Conservation (phyloP, 306 rosid genomes). For the Sophora flavescens region DNA sequence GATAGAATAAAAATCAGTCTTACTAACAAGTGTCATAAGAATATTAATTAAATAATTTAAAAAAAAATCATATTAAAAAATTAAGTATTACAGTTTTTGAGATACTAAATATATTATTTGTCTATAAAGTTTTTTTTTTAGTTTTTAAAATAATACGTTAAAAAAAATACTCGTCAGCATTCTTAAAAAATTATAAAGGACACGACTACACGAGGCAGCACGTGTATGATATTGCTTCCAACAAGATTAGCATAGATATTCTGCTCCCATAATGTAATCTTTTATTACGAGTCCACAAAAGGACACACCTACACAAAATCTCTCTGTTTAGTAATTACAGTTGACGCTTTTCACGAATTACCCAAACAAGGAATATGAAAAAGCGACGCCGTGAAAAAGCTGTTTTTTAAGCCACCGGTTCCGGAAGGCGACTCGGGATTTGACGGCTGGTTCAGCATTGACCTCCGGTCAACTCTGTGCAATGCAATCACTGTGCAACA, state of each 20-base stretch:
- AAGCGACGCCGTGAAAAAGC: slow-evolving; percentile 42
- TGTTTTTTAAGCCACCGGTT: slow-evolving; percentile 15
- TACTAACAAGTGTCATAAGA: too few species aligned
- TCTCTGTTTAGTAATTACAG: not conserved
- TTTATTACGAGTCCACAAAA: not conserved
- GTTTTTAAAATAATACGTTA: too few species aligned
- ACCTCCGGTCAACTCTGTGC: slow-evolving; percentile 56
- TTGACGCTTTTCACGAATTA: slow-evolving; percentile 18
- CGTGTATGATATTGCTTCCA: slow-evolving; percentile 51
- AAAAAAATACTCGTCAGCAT: too few species aligned
- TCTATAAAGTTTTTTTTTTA: too few species aligned
- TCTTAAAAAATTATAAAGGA: too few species aligned
- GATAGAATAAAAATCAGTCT: not conserved
- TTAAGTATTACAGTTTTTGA: too few species aligned
- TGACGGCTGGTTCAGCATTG: slow-evolving; percentile 58
- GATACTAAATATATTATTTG: too few species aligned
- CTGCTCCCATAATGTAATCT: not conserved
- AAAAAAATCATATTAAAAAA: too few species aligned
- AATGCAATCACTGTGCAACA: slow-evolving; percentile 42
- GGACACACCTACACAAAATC: not conserved
- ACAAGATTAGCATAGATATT: slow-evolving; percentile 49
- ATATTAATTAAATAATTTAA: too few species aligned
- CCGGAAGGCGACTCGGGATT: slow-evolving; percentile 6
- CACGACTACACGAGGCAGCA: slow-evolving; percentile 51
- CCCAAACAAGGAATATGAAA: slow-evolving; percentile 25